Evolutionary conservation across 2,329 filamentous ascomycete genomes (phyloP).

Genomic region (Diplodia corticola): DNA sequence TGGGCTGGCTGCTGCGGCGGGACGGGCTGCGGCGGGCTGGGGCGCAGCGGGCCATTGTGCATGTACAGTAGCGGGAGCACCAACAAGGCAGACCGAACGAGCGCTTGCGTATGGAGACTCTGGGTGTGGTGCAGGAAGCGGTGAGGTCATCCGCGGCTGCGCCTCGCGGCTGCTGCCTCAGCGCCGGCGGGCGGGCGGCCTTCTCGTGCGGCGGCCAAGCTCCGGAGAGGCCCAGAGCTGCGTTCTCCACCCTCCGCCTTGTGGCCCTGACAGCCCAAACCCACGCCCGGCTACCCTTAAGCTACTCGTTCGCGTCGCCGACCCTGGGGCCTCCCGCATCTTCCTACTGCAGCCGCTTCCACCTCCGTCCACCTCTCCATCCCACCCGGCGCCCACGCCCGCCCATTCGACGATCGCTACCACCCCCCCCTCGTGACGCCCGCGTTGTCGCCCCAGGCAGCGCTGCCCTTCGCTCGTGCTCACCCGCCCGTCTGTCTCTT

Average conservation of each 20-base stretch:
- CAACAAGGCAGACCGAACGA: background rate
- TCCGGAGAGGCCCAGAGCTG: slow-evolving; percentile 1
- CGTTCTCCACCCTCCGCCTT: slow-evolving; percentile 11
- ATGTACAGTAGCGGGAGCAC: background rate
- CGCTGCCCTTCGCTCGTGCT: slow-evolving; percentile 15
- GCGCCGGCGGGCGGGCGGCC: background rate
- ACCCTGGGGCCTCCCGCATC: slow-evolving; percentile 17
- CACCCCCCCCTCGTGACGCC: background rate
- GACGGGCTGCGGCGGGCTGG: background rate
- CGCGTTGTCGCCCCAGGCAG: background rate
- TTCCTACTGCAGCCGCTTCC: slow-evolving; percentile 15
- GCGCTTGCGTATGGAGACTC: background rate
- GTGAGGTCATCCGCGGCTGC: slow-evolving; percentile 8
- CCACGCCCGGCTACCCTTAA: slow-evolving; percentile 16
- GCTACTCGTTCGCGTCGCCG: slow-evolving; percentile 15
- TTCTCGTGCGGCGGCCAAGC: background rate
- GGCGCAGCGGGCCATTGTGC: background rate
- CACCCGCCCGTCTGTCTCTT: background rate
- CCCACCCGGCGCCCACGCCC: slow-evolving; percentile 5
- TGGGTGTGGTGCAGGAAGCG: background rate
- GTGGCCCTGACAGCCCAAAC: background rate
- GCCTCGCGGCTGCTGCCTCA: slow-evolving; percentile 2
- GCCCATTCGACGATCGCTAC: slow-evolving; percentile 22
- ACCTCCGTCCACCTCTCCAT: slow-evolving; percentile 14
- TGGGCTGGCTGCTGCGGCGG: background rate